A percentile compares a stretch with the other conserved stretches of the same genome.
phyloP scores from a whole-genome alignment of 371 early-diverging fungal species.

The Fennellomyces sp. region DNA sequence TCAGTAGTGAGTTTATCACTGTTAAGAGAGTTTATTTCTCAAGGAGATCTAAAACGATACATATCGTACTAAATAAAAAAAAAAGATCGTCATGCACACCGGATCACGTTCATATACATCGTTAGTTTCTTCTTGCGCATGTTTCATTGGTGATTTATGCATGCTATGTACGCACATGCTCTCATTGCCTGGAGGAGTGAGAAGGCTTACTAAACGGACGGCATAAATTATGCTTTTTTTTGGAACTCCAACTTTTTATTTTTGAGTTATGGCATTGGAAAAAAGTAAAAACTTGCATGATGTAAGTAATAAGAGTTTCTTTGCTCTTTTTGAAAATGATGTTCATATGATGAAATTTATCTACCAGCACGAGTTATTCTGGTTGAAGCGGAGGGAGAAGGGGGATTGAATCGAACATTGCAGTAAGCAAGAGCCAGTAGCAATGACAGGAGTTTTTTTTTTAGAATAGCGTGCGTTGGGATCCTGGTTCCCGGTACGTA shows the following conservation, averaged over 20 bases:
- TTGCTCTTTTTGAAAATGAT: no score
- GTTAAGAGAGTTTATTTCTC: not conserved
- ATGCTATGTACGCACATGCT: not conserved
- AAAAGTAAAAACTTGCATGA: no score
- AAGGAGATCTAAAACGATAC: no score
- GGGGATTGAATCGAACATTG: not conserved
- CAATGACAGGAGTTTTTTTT: conserved; percentile 1
- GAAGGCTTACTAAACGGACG: no score
- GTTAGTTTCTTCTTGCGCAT: not conserved
- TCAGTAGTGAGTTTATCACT: no score
- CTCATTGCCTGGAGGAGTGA: not conserved
- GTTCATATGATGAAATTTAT: no score
- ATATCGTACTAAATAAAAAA: no score
- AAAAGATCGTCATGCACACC: not conserved
- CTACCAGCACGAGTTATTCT: not conserved
- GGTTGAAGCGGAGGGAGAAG: not conserved
- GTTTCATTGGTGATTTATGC: not conserved
- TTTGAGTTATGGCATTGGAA: no score
- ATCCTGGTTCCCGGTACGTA: not conserved
- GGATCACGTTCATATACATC: not conserved
- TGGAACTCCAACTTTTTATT: no score
- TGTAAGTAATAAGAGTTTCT: no score
- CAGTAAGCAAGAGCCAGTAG: not conserved
- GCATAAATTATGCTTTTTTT: not conserved
- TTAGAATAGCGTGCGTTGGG: not conserved